These are phyloP conservation scores for Crithidia sp. DNA, from an alignment of 208 protist genomes.

Conservation along the genomic window DNA sequence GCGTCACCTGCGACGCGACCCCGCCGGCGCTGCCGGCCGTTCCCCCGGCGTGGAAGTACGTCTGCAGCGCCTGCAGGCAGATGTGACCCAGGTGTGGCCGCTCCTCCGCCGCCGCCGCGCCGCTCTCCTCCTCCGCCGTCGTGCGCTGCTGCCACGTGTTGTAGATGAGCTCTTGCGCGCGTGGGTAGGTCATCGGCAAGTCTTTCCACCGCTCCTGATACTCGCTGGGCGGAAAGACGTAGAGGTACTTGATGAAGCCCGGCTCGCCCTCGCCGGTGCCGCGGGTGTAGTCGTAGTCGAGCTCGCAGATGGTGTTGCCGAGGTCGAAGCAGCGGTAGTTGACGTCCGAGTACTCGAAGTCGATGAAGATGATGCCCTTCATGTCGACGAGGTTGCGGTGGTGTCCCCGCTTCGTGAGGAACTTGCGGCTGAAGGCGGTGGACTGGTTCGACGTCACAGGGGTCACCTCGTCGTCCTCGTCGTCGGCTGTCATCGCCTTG, in stretches of 20 bases:
- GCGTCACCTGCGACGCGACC: conserved; percentile 34
- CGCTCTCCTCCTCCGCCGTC: conserved; percentile 7
- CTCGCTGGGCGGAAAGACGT: conserved; percentile 53
- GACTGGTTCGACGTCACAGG: conserved; percentile 50
- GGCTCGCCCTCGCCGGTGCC: conserved; percentile 66
- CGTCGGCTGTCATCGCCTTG: conserved; percentile 19
- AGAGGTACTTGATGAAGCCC: conserved; percentile 84
- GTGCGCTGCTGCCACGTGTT: conserved; percentile 48
- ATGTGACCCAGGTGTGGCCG: conserved; percentile 35
- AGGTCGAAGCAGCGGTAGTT: conserved; percentile 89
- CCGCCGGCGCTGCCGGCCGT: background rate
- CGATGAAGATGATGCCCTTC: conserved; percentile 78
- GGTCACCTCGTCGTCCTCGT: conserved; percentile 59
- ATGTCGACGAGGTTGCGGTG: conserved; percentile 78
- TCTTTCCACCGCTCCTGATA: conserved; percentile 56
- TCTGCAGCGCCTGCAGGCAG: conserved; percentile 35
- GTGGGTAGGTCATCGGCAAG: conserved; percentile 71
- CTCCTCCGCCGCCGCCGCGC: background rate
- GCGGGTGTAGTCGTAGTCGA: conserved; percentile 87
- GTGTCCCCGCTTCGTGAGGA: conserved; percentile 64
- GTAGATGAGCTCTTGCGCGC: conserved; percentile 73
- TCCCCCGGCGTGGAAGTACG: conserved; percentile 33
- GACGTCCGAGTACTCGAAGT: conserved; percentile 88
- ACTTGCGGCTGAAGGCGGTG: conserved; percentile 60
- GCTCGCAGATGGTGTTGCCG: conserved; percentile 85